These are phyloP conservation scores for Colletotrichum costaricense DNA, from an alignment of 2,329 filamentous ascomycete genomes.

Conservation along the genomic window DNA sequence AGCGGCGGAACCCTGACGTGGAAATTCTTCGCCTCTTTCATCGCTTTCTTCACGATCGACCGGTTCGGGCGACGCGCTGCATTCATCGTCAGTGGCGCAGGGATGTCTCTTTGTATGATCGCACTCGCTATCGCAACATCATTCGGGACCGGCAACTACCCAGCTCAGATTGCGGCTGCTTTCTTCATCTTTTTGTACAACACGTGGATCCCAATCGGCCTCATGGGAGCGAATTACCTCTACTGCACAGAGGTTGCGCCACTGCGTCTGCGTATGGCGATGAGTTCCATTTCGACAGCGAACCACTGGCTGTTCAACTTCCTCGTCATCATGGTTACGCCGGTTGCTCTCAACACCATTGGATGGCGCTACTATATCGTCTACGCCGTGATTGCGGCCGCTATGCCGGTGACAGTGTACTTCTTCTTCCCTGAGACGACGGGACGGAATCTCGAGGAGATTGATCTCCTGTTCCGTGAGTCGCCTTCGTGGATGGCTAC, in stretches of 20 bases:
- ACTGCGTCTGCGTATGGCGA: slow-evolving; percentile 60
- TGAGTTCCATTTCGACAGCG: slow-evolving; percentile 66
- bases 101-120: slow-evolving; percentile 67
- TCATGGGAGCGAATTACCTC: slow-evolving; percentile 69
- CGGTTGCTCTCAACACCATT: slow-evolving; percentile 60
- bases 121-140: slow-evolving; percentile 63
- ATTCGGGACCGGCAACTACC: slow-evolving; percentile 55
- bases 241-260: slow-evolving; percentile 70
- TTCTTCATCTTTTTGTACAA: slow-evolving; percentile 70
- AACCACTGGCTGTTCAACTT: slow-evolving; percentile 65
- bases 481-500: slow-evolving; percentile 48
- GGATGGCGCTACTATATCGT: slow-evolving; percentile 63
- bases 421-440: slow-evolving; percentile 60
- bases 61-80: slow-evolving; percentile 60
- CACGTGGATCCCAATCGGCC: slow-evolving; percentile 69
- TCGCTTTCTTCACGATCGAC: slow-evolving; percentile 62
- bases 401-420: slow-evolving; percentile 56
- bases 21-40: slow-evolving; percentile 64
- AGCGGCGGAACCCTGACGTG: slow-evolving; percentile 63
- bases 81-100: slow-evolving; percentile 62
- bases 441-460: slow-evolving; percentile 59
- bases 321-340: slow-evolving; percentile 55
- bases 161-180: slow-evolving; percentile 61
- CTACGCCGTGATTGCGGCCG: slow-evolving; percentile 57
- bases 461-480: slow-evolving; percentile 55